Evolutionary conservation across 2,329 filamentous ascomycete genomes (phyloP), one percentile per base, ranked within the genome.

Genomic region (Sphaceloma murrayae): DNA sequence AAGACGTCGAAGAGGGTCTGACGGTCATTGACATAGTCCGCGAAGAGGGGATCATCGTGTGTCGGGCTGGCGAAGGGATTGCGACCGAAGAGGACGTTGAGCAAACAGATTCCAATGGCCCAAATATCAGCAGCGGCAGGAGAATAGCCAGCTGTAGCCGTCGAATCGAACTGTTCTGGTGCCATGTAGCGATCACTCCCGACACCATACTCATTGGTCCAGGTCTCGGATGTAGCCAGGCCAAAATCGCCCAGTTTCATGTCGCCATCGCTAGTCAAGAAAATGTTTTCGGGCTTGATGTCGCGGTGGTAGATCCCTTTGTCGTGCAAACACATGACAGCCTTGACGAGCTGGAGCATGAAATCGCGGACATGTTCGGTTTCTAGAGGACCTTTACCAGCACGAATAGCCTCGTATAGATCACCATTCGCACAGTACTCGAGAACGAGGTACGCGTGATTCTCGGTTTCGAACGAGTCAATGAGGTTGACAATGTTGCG

Each of bases 221-320:
- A 94, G 54, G 79, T 73, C 49, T 94, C 86, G 5, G 79, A 84
- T 8, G 89, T 95, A 42, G 88, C 88, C 51, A 98, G 73, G 45
- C 91, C 91, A 61, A 96, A 94, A 64, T 98, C 91, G 57, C 91
- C 91, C 26, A 98, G 78, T 69, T 98, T 98, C 83, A 96, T 84
- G 29, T 81, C 75, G 44, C 89, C 89, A 53, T 82, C 77, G 49
- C 88, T 77, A 48, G 80, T 84, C 51, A 98, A 73, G 63, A 98
- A 96, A 64, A 98, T 94, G 71, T 98, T 98, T 73, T 98, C 91
- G 0, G 91, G 91, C 70, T 98, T 98, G 76, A 98, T 95, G 64
- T 98, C 91, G 49, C 91, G 85, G 61, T 98, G 91, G 63, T 87
- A 95, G 59, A 96, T 77, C 52, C 86, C 88, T 63, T 88, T 88